Conservation (phyloP, 495 filamentous ascomycete species). For the Parathielavia hyrcaniae region DNA sequence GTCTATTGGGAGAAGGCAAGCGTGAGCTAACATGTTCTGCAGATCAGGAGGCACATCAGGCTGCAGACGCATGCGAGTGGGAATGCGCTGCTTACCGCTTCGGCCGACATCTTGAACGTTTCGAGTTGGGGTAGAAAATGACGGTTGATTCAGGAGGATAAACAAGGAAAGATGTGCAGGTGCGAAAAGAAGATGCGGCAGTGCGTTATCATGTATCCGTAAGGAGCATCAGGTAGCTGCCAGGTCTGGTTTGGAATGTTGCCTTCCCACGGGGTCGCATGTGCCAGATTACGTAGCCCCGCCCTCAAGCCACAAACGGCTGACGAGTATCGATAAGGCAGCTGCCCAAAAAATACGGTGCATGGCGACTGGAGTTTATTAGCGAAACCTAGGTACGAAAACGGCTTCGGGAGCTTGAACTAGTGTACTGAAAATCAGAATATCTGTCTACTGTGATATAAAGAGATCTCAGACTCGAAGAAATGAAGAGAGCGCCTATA, state of each 20-base stretch:
- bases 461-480: too few relatives aligned
- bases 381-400: too few relatives aligned
- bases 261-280: conserved; percentile 20
- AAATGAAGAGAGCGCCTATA: too few relatives aligned
- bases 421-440: too few relatives aligned
- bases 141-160: background rate
- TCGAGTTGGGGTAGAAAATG: background rate
- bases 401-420: too few relatives aligned
- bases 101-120: conserved; percentile 1
- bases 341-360: background rate
- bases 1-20: conserved; percentile 18
- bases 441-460: too few relatives aligned
- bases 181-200: too few relatives aligned
- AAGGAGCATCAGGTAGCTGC: background rate
- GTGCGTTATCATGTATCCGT: background rate
- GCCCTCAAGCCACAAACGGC: conserved; percentile 12
- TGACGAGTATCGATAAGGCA: conserved; percentile 23
- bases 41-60: conserved; percentile 8
- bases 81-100: conserved; percentile 1
- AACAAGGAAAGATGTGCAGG: background rate
- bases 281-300: conserved; percentile 28
- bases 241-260: conserved; percentile 7
- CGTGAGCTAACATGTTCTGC: conserved; percentile 12
- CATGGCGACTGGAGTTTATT: too few relatives aligned
- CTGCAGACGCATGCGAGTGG: background rate